Percentiles rank a stretch among this genome's conserved stretches.
Conservation (phyloP, 1,139 yeast genomes). For the Yamadazyma songkhlaensis region DNA sequence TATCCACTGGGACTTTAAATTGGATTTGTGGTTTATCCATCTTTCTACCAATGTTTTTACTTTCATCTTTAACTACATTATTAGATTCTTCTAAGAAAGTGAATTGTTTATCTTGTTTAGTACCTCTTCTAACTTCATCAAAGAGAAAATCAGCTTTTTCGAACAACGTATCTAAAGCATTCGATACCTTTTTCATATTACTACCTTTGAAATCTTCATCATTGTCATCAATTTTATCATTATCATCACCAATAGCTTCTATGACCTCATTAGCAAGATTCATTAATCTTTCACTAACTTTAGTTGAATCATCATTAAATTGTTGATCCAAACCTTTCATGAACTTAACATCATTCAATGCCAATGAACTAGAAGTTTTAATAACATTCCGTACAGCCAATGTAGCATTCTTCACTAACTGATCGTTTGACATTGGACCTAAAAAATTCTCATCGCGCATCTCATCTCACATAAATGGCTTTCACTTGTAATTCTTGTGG, state of each 20-base stretch:
- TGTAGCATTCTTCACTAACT: constrained; percentile 3
- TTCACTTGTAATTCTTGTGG: constrained; percentile 48
- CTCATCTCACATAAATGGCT: constrained; percentile 19
- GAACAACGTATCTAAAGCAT: constrained; percentile 64
- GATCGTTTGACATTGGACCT: not conserved
- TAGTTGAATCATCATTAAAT: constrained; percentile 42
- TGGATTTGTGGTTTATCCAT: constrained; percentile 70
- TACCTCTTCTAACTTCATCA: constrained; percentile 32
- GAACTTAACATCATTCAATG: constrained; percentile 79
- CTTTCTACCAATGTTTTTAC: constrained; percentile 42
- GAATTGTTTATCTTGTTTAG: constrained; percentile 11
- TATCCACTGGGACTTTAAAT: constrained; percentile 63
- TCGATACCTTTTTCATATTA: constrained; percentile 64
- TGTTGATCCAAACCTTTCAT: constrained; percentile 63
- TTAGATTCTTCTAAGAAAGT: constrained; percentile 51
- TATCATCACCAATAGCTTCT: constrained; percentile 27
- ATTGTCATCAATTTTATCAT: constrained; percentile 23
- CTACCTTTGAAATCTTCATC: constrained; percentile 29
- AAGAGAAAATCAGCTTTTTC: constrained; percentile 70
- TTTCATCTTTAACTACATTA: constrained; percentile 16
- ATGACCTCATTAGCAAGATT: constrained; percentile 53
- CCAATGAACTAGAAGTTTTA: constrained; percentile 68
- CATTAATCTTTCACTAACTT: constrained; percentile 44
- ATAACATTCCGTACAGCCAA: constrained; percentile 38
- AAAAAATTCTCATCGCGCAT: constrained; percentile 7